These are phyloP conservation scores for Lizanozyma gosingica DNA, from an alignment of 1,139 yeast species.

Conservation along the genomic window DNA sequence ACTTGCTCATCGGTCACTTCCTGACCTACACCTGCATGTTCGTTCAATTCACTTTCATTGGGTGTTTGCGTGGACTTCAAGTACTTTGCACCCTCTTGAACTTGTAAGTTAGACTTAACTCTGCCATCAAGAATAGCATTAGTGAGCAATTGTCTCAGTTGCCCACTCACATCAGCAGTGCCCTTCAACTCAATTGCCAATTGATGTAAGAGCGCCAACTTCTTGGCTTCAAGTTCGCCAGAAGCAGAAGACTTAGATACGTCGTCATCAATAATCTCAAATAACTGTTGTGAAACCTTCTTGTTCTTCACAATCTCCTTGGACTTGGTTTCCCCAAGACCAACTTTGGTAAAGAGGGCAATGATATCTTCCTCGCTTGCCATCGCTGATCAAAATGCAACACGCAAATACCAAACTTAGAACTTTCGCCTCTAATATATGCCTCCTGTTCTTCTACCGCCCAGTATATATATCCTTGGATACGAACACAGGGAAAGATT, in stretches of 20 bases:
- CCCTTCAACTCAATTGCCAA: constrained; percentile 63
- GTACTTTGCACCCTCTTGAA: constrained; percentile 74
- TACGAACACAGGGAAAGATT: too few species aligned
- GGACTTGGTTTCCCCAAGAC: constrained; percentile 62
- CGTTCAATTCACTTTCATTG: constrained; percentile 39
- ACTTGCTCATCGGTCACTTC: constrained; percentile 62
- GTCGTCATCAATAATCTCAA: constrained; percentile 43
- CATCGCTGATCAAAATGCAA: too few species aligned
- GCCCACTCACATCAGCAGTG: constrained; percentile 16
- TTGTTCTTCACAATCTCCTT: constrained; percentile 76
- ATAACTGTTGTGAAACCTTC: constrained; percentile 67
- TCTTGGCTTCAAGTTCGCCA: constrained; percentile 28
- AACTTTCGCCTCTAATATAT: too few species aligned
- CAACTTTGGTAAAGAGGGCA: constrained; percentile 48
- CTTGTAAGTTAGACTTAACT: constrained; percentile 60
- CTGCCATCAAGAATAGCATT: constrained; percentile 56
- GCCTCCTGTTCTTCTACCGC: too few species aligned
- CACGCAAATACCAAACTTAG: too few species aligned
- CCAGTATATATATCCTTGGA: too few species aligned
- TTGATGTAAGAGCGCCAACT: constrained; percentile 60
- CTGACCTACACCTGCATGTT: constrained; percentile 75
- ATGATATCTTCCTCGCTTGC: constrained; percentile 22
- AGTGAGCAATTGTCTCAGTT: constrained; percentile 41
- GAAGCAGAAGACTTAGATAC: constrained; percentile 18
- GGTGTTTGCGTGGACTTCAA: constrained; percentile 40